A percentile compares a stretch with the other conserved stretches of the same genome.
phyloP scores from a whole-genome alignment of 1,139 yeast species.

The Suhomyces anneliseae region DNA sequence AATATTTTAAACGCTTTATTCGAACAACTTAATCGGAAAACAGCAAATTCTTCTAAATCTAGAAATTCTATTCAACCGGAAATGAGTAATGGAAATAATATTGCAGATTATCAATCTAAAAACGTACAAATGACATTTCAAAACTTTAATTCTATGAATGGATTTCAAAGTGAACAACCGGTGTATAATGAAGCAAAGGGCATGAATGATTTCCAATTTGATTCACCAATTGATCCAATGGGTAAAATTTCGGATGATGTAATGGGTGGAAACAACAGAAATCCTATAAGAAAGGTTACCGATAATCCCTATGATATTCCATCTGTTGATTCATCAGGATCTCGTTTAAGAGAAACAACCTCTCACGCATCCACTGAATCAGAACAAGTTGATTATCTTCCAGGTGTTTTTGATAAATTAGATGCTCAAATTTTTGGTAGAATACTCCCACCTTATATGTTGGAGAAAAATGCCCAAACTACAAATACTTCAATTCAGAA shows the following conservation, averaged over 20 bases:
- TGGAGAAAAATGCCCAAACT: constrained; percentile 31
- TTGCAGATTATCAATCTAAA: constrained; percentile 10
- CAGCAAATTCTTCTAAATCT: constrained; percentile 44
- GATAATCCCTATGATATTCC: not conserved
- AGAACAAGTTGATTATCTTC: constrained; percentile 46
- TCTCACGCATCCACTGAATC: constrained; percentile 2
- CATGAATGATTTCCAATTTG: constrained; percentile 4
- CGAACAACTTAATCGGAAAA: constrained; percentile 73
- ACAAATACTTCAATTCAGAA: constrained; percentile 1
- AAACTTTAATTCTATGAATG: constrained; percentile 39
- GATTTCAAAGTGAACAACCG: constrained; percentile 15
- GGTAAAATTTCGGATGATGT: constrained; percentile 2
- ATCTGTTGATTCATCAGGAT: not conserved
- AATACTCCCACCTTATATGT: constrained; percentile 81
- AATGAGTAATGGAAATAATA: not conserved
- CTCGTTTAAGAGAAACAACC: constrained; percentile 2
- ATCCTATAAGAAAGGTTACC: not conserved
- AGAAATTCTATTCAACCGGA: constrained; percentile 1
- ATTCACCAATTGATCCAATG: constrained; percentile 3
- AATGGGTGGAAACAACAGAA: not conserved
- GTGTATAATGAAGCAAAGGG: not conserved
- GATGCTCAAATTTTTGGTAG: constrained; percentile 84
- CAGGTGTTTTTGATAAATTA: constrained; percentile 80
- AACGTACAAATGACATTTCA: constrained; percentile 30
- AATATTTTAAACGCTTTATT: constrained; percentile 76